Percentiles rank a stretch among this genome's conserved stretches.
Evolutionary conservation across 148 eudicot species (phyloP).

Genomic region (Amaranthus hypochondriacus): DNA sequence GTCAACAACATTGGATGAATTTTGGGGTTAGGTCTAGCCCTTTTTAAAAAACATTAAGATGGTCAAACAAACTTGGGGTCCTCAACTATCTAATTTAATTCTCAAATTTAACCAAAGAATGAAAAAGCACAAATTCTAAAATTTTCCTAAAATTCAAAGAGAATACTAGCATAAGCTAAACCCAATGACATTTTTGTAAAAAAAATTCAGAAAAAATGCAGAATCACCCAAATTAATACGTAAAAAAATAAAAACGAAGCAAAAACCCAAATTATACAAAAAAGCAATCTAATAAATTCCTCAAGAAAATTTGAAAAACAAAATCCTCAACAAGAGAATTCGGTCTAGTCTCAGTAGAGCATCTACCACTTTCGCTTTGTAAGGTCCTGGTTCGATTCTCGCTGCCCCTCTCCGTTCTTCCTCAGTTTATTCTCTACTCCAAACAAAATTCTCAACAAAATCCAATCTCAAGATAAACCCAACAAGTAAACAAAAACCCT

Average conservation of each 20-base stretch:
- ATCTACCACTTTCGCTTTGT: too few species aligned
- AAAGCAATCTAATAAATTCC: too few species aligned
- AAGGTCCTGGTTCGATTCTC: too few species aligned
- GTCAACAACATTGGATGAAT: neutral
- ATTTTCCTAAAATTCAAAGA: neutral
- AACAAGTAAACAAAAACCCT: conserved; percentile 4
- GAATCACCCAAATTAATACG: neutral
- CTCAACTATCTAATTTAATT: neutral
- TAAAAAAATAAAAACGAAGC: neutral
- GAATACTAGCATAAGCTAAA: neutral
- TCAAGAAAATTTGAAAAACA: too few species aligned
- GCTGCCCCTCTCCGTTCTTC: too few species aligned
- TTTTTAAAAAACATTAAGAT: neutral
- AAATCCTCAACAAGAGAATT: too few species aligned
- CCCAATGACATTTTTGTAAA: neutral
- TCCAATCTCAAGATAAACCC: neutral
- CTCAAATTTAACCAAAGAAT: neutral
- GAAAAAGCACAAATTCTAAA: too few species aligned
- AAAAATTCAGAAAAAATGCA: conserved; percentile 1
- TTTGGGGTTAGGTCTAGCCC: neutral
- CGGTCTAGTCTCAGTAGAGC: too few species aligned
- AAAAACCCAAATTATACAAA: neutral
- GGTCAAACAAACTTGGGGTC: conserved; percentile 3
- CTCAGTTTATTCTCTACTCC: too few species aligned
- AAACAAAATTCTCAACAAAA: neutral